Conservation (phyloP, 2,329 filamentous ascomycete genomes). For the Colletotrichum theobromicola region DNA sequence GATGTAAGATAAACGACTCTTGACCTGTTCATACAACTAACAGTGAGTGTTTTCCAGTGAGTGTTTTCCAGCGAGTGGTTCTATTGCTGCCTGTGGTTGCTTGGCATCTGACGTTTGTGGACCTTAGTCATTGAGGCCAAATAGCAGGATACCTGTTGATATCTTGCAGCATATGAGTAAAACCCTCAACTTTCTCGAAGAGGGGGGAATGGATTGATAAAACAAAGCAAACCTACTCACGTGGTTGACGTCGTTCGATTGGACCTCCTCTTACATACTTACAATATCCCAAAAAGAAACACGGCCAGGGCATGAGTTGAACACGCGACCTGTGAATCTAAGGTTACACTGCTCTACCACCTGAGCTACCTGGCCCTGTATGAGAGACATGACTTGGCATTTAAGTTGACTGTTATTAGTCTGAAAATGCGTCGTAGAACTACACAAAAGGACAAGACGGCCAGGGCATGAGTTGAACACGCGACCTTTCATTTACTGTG, state of each 20-base stretch:
- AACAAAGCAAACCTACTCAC: background rate
- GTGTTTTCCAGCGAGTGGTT: background rate
- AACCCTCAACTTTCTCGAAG: too few species aligned
- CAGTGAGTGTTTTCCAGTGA: too few species aligned
- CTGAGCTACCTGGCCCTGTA: background rate
- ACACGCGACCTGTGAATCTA: background rate
- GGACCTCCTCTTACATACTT: background rate
- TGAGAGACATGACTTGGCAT: accelerated
- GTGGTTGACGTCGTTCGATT: background rate
- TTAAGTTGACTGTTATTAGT: too few species aligned
- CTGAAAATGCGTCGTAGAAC: background rate
- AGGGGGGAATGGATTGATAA: too few species aligned
- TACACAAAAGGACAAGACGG: background rate
- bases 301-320: background rate
- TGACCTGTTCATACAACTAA: background rate
- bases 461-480: background rate
- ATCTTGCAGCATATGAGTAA: too few species aligned
- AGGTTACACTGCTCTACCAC: background rate
- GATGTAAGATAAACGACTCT: background rate
- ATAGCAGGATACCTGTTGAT: too few species aligned
- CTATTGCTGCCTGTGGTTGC: background rate
- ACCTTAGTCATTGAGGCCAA: too few species aligned
- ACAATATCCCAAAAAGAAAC: background rate
- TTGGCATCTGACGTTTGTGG: background rate
- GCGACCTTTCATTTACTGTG: background rate